These are phyloP conservation scores for Triangularia setosa DNA, from an alignment of 2,329 filamentous ascomycete genomes.

Conservation along the genomic window DNA sequence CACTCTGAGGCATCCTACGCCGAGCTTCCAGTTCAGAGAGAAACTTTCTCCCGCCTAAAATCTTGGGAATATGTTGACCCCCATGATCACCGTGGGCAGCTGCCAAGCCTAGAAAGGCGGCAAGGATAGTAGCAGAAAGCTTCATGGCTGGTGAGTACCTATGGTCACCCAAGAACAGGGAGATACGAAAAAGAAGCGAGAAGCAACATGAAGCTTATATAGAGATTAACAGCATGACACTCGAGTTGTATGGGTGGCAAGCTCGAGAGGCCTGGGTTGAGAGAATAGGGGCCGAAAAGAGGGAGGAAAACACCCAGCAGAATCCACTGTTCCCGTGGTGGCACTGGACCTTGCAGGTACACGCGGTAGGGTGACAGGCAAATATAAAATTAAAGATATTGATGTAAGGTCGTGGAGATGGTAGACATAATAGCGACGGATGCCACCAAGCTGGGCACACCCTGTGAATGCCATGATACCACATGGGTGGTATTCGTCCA, in stretches of 20 bases:
- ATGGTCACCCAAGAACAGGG: not conserved
- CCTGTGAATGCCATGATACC: not conserved
- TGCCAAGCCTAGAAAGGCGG: constrained; percentile 26
- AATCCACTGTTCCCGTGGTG: constrained; percentile 5
- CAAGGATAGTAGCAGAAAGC: constrained; percentile 25
- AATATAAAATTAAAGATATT: constrained; percentile 7
- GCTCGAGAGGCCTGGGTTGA: constrained; percentile 2
- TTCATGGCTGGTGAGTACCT: constrained; percentile 24
- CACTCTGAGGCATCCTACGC: not conserved
- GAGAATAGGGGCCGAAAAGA: not conserved
- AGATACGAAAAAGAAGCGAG: not conserved
- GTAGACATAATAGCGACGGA: constrained; percentile 23
- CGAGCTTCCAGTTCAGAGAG: constrained; percentile 23
- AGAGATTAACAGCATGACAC: not conserved
- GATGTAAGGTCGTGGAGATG: constrained; percentile 18
- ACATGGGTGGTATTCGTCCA: not conserved
- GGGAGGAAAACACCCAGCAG: constrained; percentile 4
- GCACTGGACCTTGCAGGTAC: constrained; percentile 13
- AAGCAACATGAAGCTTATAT: not conserved
- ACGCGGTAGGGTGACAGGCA: constrained; percentile 22
- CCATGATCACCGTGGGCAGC: constrained; percentile 27
- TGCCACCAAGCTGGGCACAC: constrained; percentile 17
- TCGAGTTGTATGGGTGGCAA: not conserved
- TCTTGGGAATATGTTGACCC: constrained; percentile 26
- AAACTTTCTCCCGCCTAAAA: constrained; percentile 29